phyloP scores from a whole-genome alignment of 352 stramenopile species.

The Phytopythium sindhum region DNA sequence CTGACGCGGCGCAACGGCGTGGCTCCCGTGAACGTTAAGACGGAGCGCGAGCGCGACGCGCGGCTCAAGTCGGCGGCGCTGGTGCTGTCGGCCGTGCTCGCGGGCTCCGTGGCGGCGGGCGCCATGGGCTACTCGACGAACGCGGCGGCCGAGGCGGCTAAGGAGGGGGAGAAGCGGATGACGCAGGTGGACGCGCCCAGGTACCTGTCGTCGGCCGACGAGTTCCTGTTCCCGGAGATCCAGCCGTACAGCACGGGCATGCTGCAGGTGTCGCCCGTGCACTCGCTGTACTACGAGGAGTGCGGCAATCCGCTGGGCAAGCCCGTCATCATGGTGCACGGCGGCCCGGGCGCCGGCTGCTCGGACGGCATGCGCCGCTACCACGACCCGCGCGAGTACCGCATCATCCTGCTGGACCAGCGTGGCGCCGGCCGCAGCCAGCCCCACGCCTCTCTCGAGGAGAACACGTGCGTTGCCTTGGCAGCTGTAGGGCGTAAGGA shows the following conservation, averaged over 20 bases:
- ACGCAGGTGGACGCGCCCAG: slow-evolving; percentile 12
- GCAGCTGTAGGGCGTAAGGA: neutral
- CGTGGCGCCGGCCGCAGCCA: slow-evolving; percentile 87
- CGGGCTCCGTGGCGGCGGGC: slow-evolving; percentile 17
- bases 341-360: slow-evolving; percentile 90
- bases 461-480: slow-evolving; percentile 72
- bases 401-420: slow-evolving; percentile 94
- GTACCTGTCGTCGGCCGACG: slow-evolving; percentile 47
- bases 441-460: slow-evolving; percentile 81
- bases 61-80: slow-evolving; percentile 8
- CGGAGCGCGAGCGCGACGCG: slow-evolving; percentile 13
- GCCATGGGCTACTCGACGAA: slow-evolving; percentile 23
- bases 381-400: slow-evolving; percentile 90
- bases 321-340: slow-evolving; percentile 93
- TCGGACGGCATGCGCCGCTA: slow-evolving; percentile 87
- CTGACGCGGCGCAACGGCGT: slow-evolving; percentile 17
- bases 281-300: slow-evolving; percentile 91
- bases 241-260: slow-evolving; percentile 81
- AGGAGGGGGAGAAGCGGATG: neutral
- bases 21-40: slow-evolving; percentile 20
- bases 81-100: slow-evolving; percentile 21
- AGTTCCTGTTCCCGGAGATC: slow-evolving; percentile 81
- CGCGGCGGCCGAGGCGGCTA: slow-evolving; percentile 18
- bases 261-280: slow-evolving; percentile 76
- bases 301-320: slow-evolving; percentile 85